phyloP scores from a whole-genome alignment of 306 rosid species.

The Macrotyloma uniflorum region DNA sequence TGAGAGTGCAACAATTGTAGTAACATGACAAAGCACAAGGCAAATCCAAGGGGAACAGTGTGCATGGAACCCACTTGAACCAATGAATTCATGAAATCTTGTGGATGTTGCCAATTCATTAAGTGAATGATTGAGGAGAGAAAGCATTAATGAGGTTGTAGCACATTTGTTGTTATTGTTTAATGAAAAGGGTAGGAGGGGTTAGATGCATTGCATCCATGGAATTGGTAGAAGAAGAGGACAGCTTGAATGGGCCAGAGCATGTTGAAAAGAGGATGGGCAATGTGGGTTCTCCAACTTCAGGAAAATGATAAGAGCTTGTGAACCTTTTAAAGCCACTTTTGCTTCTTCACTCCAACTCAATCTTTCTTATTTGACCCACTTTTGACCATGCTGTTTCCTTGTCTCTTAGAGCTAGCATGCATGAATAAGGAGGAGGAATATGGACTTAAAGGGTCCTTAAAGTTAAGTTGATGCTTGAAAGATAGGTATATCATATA shows the following conservation, averaged over 20 bases:
- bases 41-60: conserved; percentile 47
- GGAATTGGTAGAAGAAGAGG: conserved; percentile 52
- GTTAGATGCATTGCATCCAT: conserved; percentile 83
- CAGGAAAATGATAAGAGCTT: conserved; percentile 53
- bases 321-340: conserved; percentile 51
- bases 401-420: conserved; percentile 51
- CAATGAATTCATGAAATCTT: conserved; percentile 58
- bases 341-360: conserved; percentile 55
- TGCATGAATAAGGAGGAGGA: conserved; percentile 67
- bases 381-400: conserved; percentile 63
- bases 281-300: conserved; percentile 65
- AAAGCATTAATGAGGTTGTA: conserved; percentile 28
- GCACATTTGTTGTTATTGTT: conserved; percentile 39
- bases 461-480: conserved; percentile 35
- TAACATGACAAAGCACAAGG: conserved; percentile 40
- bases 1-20: conserved; percentile 40
- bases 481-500: conserved; percentile 34
- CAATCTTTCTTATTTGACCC: conserved; percentile 62
- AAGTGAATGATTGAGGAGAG: conserved; percentile 67
- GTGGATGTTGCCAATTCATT: conserved; percentile 89
- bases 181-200: conserved; percentile 38
- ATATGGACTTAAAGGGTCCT: conserved; percentile 47
- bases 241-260: conserved; percentile 74
- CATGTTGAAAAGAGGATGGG: conserved; percentile 59
- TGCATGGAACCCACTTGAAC: conserved; percentile 53